A percentile compares a stretch with the other conserved stretches of the same genome.
Evolutionary conservation across 306 rosid species (phyloP).

Genomic region (Cicer chorassanicum): DNA sequence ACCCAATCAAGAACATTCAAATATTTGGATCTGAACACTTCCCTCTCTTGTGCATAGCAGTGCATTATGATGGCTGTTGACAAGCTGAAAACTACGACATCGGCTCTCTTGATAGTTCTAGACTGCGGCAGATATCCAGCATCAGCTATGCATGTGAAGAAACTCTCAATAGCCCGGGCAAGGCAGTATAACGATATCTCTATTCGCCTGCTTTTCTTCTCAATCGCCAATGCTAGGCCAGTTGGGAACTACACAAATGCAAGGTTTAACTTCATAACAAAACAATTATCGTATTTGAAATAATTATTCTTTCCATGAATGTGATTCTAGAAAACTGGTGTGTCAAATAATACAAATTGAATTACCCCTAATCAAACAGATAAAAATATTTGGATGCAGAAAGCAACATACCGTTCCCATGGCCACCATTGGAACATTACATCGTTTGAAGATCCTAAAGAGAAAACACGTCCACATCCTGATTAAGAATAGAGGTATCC

Average conservation of each 20-base stretch:
- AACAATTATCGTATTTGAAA: not conserved
- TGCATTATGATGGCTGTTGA: constrained; percentile 99
- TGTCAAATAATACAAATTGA: constrained; percentile 20
- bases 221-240: constrained; percentile 59
- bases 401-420: constrained; percentile 73
- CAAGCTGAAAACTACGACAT: constrained; percentile 80
- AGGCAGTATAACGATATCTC: constrained; percentile 95
- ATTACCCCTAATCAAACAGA: not conserved
- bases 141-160: constrained; percentile 83
- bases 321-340: not conserved
- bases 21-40: constrained; percentile 91
- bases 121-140: constrained; percentile 73
- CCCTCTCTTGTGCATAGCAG: constrained; percentile 90
- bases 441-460: constrained; percentile 67
- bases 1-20: constrained; percentile 98
- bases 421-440: constrained; percentile 85
- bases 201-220: constrained; percentile 76
- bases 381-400: constrained; percentile 14
- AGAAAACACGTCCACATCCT: constrained; percentile 96
- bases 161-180: constrained; percentile 91
- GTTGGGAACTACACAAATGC: constrained; percentile 72
- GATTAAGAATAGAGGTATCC: constrained; percentile 41
- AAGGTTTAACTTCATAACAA: constrained; percentile 18
- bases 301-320: not conserved
- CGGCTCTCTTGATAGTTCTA: constrained; percentile 75